Conservation (phyloP, 768 basidiomycete genomes). For the Rhodotorula toruloides region DNA sequence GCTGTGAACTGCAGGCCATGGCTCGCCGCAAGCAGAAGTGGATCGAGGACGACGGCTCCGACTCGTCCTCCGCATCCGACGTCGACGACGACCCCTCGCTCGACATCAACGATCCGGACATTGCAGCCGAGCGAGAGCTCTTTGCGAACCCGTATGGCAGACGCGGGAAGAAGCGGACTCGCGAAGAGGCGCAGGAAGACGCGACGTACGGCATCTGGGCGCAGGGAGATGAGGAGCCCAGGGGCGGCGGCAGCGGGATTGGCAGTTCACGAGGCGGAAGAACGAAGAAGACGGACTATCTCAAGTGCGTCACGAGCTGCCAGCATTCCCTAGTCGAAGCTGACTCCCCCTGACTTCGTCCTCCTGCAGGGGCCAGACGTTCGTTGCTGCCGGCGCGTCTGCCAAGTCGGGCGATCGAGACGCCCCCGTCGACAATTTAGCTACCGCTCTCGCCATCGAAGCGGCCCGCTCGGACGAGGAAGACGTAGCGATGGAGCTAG, state of each 20-base stretch:
- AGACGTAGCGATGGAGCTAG: slow-evolving; percentile 28
- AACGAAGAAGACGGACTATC: slow-evolving; percentile 59
- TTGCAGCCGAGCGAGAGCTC: slow-evolving; percentile 65
- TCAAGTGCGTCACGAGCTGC: slow-evolving; percentile 50
- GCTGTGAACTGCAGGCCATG: slow-evolving; percentile 40
- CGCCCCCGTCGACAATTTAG: slow-evolving; percentile 45
- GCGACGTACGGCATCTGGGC: slow-evolving; percentile 71
- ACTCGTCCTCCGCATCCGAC: slow-evolving; percentile 53
- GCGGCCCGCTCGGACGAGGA: slow-evolving; percentile 26
- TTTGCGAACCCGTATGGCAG: slow-evolving; percentile 66
- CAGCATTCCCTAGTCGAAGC: too few relatives aligned
- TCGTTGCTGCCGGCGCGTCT: slow-evolving; percentile 26
- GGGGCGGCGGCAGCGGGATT: slow-evolving; percentile 36
- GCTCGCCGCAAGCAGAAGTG: slow-evolving; percentile 46
- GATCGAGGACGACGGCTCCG: slow-evolving; percentile 19
- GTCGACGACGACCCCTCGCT: slow-evolving; percentile 1
- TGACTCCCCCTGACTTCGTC: too few relatives aligned
- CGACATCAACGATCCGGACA: slow-evolving; percentile 55
- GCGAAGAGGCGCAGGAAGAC: slow-evolving; percentile 62
- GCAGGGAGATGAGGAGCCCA: slow-evolving; percentile 58
- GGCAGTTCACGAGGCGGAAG: background rate
- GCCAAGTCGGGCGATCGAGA: slow-evolving; percentile 38
- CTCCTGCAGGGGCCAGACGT: slow-evolving; percentile 16
- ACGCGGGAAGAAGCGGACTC: slow-evolving; percentile 52
- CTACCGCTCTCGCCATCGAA: slow-evolving; percentile 46